phyloP scores from a whole-genome alignment of 164 flowering plant genomes.

The Magnolia officinalis region DNA sequence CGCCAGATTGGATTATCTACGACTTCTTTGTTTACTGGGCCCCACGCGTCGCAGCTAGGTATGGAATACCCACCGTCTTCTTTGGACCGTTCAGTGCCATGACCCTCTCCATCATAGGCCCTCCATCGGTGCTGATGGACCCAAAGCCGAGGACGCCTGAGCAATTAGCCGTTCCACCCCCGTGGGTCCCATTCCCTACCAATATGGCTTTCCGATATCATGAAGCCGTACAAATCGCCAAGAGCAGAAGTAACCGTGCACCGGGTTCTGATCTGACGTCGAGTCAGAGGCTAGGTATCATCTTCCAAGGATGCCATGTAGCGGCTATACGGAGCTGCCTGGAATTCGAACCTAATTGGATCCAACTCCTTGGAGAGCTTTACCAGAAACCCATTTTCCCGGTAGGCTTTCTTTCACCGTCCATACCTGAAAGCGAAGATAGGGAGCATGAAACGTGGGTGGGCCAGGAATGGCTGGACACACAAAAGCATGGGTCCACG shows the following conservation, averaged over 20 bases:
- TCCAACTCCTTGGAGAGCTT: slow-evolving; percentile 6
- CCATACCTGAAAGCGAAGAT: not conserved
- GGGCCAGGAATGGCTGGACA: slow-evolving; percentile 34
- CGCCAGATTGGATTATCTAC: slow-evolving; percentile 23
- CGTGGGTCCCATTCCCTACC: not conserved
- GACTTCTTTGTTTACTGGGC: slow-evolving; percentile 17
- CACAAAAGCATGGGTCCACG: slow-evolving; percentile 18
- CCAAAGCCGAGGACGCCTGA: not conserved
- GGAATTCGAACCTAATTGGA: slow-evolving; percentile 12
- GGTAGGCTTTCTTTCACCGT: slow-evolving; percentile 7
- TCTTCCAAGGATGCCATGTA: not conserved
- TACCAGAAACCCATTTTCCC: slow-evolving; percentile 18
- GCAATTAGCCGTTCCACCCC: not conserved
- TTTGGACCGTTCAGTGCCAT: slow-evolving; percentile 5
- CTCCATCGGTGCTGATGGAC: not conserved
- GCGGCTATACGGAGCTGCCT: slow-evolving; percentile 4
- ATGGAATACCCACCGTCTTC: slow-evolving; percentile 4
- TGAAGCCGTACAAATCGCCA: not conserved
- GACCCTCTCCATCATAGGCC: not conserved
- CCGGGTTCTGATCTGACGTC: slow-evolving; percentile 3
- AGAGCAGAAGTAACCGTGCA: not conserved
- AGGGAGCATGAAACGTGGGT: not conserved
- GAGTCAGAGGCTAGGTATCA: not conserved
- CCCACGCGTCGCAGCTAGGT: slow-evolving; percentile 6
- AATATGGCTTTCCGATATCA: not conserved